These are phyloP conservation scores for Kuraishia cidri DNA, from an alignment of 805 yeast genomes.

Conservation along the genomic window DNA sequence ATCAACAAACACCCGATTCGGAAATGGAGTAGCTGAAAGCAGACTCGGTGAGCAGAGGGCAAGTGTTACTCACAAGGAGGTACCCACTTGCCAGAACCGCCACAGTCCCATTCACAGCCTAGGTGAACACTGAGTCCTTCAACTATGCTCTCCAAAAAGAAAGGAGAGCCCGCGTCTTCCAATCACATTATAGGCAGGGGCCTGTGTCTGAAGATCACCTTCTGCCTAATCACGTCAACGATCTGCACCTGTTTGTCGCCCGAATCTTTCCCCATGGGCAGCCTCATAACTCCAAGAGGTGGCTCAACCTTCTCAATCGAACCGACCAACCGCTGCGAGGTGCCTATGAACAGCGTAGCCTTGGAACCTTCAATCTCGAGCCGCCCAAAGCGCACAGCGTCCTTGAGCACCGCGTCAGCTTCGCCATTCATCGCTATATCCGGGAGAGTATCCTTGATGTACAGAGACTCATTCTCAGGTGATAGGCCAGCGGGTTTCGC, in stretches of 20 bases:
- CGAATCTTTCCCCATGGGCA: conserved; percentile 17
- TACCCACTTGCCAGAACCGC: too few relatives aligned
- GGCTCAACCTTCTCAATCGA: conserved; percentile 45
- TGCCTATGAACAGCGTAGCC: conserved; percentile 57
- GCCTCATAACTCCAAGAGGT: conserved; percentile 55
- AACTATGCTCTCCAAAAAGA: too few relatives aligned
- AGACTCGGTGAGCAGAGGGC: too few relatives aligned
- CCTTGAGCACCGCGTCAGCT: conserved; percentile 10
- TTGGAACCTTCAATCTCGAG: conserved; percentile 34
- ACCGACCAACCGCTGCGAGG: conserved; percentile 64
- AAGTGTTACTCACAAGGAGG: too few relatives aligned
- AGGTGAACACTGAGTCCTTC: too few relatives aligned
- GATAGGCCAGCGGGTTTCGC: conserved; percentile 20
- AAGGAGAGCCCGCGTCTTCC: not conserved
- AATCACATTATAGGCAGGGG: conserved; percentile 71
- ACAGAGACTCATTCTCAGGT: conserved; percentile 23
- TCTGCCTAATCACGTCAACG: conserved; percentile 49
- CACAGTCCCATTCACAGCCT: too few relatives aligned
- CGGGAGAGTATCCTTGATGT: conserved; percentile 13
- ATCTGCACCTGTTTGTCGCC: conserved; percentile 30
- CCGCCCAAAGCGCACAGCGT: conserved; percentile 44
- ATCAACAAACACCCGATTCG: too few relatives aligned
- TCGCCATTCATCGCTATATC: conserved; percentile 8
- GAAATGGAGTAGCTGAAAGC: too few relatives aligned
- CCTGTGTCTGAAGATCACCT: conserved; percentile 54